A percentile compares a stretch with the other conserved stretches of the same genome.
Evolutionary conservation across 306 rosid species (phyloP).

Genomic region (Astragalus membranaceus): DNA sequence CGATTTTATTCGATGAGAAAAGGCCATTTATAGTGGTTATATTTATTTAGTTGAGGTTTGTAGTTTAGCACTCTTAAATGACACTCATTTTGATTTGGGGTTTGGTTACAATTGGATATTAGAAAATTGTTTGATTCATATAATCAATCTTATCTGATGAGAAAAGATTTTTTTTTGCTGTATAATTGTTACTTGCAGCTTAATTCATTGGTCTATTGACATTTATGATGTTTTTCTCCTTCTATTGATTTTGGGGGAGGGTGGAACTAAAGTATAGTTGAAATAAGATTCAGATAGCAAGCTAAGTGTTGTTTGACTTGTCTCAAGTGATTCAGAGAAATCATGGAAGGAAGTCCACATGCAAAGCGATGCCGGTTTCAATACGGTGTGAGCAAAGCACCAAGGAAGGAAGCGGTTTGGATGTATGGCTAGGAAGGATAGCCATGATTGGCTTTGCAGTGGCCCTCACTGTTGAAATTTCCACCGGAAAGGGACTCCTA

Average conservation of each 20-base stretch:
- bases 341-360: conserved; percentile 29
- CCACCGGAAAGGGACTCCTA: conserved; percentile 84
- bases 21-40: too few species aligned
- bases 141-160: neutral
- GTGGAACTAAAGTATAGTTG: neutral
- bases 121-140: neutral
- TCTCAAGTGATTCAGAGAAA: conserved; percentile 41
- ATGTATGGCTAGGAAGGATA: conserved; percentile 80
- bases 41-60: too few species aligned
- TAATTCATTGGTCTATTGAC: neutral
- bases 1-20: too few species aligned
- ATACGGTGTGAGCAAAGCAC: conserved; percentile 70
- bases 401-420: conserved; percentile 51
- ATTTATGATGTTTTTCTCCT: neutral
- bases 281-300: neutral
- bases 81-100: neutral
- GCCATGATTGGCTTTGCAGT: conserved; percentile 89
- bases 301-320: conserved; percentile 12
- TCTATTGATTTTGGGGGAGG: neutral
- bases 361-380: conserved; percentile 47
- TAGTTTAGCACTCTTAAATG: too few species aligned
- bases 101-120: neutral
- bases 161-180: neutral
- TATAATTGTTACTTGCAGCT: neutral
- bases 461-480: conserved; percentile 69